phyloP scores from a whole-genome alignment of 75 land plant genomes.

The Cunninghamia lanceolata region DNA sequence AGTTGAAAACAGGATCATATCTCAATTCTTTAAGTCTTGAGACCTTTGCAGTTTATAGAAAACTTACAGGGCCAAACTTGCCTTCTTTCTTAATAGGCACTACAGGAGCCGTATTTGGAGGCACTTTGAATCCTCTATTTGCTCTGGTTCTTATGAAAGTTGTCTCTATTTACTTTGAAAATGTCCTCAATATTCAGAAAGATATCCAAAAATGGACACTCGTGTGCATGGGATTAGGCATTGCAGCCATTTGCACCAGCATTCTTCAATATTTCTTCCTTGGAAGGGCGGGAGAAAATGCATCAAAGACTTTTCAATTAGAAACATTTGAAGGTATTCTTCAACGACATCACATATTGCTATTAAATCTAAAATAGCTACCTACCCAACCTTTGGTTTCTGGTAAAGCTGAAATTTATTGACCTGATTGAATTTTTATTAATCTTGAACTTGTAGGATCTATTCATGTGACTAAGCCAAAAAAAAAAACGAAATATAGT shows the following conservation, averaged over 20 bases:
- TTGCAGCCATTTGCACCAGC: background rate
- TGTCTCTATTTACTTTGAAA: constrained; percentile 9
- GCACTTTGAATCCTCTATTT: constrained; percentile 17
- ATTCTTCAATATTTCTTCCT: constrained; percentile 11
- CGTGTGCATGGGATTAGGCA: constrained; percentile 5
- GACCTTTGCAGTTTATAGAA: background rate
- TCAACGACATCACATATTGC: background rate
- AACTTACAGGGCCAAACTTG: constrained; percentile 19
- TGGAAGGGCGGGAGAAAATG: constrained; percentile 4
- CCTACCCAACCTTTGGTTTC: too few relatives aligned
- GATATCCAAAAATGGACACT: constrained; percentile 20
- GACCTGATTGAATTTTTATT: too few relatives aligned
- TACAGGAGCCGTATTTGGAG: constrained; percentile 17
- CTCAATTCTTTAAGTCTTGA: background rate
- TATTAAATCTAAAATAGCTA: background rate
- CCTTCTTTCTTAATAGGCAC: constrained; percentile 15
- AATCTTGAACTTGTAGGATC: too few relatives aligned
- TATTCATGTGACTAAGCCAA: too few relatives aligned
- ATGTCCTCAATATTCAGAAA: constrained; percentile 6
- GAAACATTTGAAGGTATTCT: constrained; percentile 12
- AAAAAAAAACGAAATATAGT: too few relatives aligned
- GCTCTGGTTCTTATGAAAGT: constrained; percentile 9
- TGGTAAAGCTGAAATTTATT: too few relatives aligned
- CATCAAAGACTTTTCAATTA: background rate
- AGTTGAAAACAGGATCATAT: background rate